Evolutionary conservation across 2,329 filamentous ascomycete species (phyloP), one percentile per base, ranked within the genome.

Genomic region (Diplodia sapinea): DNA sequence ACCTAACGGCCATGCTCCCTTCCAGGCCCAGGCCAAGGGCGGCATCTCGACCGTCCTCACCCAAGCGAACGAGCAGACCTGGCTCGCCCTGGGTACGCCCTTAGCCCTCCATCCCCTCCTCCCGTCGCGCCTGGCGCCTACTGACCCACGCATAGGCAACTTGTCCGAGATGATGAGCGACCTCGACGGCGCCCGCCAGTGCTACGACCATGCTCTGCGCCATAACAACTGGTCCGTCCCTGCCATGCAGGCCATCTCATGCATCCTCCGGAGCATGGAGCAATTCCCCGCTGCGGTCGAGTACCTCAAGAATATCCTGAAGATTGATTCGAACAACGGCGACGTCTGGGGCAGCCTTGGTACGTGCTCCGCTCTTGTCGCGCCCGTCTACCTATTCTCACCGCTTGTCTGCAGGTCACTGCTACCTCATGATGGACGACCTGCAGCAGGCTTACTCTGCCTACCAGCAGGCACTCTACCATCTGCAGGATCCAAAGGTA

Each of bases 401-500:
- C 70, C 50, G 49, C 47, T 29, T 15, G 36, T 62, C 7, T 61
- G 36, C 54, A 94, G 93, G 95, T n/a, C 95, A 98, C 79, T 98
- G 95, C 81, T 96, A 94, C 77, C 85, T 99, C 31, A 99, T 99
- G 95, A 96, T 97, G 87, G 95, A 99, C 76, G 94, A 97, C 75
- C 82, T 98, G 40, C 95, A 98, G 80, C 93, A 98, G 76, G 95
- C 95, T 0, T 99, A 99, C 75, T 92, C 92, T 38, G 94, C 95
- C 0, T 99, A 99, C 77, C 95, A 99, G 78, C 93, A 96, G 77
- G 95, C 95, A 6, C 82, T 98, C 7, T 94, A 97, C 70, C 94
- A 98, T 79, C 84, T 99, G 50, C 88, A 91, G 59, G 94, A 97
- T 77, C 94, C 94, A 1, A 98, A 97, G 87, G 38, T 68, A 49